phyloP scores from a whole-genome alignment of 345 rosid genomes.

The Eucalyptus regnans region DNA sequence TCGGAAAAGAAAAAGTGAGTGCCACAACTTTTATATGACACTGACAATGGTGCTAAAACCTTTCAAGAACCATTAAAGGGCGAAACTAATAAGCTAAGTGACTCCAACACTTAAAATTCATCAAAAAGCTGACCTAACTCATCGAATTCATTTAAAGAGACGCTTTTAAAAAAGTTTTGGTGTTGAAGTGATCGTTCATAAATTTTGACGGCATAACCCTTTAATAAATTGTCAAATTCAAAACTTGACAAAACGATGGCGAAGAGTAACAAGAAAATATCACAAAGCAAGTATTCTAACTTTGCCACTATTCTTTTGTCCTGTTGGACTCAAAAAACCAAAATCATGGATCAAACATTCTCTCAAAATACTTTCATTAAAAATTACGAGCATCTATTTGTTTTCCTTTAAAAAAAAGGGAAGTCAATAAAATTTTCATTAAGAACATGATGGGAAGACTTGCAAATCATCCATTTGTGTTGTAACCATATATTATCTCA shows the following conservation, averaged over 20 bases:
- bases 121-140: too few relatives aligned
- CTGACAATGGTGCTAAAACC: too few relatives aligned
- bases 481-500: not conserved
- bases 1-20: not conserved
- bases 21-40: too few relatives aligned
- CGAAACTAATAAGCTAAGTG: not conserved
- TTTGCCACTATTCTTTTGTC: not conserved
- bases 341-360: not conserved
- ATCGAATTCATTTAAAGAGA: too few relatives aligned
- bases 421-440: too few relatives aligned
- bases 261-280: not conserved
- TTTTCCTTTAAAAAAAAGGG: accelerated
- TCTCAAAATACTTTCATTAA: not conserved
- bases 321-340: too few relatives aligned
- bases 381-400: accelerated
- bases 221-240: not conserved
- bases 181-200: too few relatives aligned
- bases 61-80: not conserved
- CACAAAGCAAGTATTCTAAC: not conserved
- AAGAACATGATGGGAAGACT: not conserved
- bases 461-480: not conserved
- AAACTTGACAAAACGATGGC: not conserved
- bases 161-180: too few relatives aligned
- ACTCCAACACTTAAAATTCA: too few relatives aligned
- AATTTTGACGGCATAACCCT: too few relatives aligned